Conservation (phyloP, 2,329 filamentous ascomycete genomes). For the Parastagonospora avenae region DNA sequence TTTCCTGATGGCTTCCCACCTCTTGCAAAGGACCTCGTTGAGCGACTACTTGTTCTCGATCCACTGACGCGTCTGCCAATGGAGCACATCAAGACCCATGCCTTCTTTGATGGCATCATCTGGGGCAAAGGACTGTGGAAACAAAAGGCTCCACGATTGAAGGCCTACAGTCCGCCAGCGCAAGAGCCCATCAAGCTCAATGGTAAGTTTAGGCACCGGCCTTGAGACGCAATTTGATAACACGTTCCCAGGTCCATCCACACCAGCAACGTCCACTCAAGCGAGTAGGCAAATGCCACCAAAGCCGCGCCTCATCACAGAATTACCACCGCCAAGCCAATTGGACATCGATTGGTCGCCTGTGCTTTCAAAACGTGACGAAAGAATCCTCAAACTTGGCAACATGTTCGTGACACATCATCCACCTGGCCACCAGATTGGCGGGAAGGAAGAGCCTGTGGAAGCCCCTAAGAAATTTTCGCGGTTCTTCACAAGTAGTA, state of each 20-base stretch:
- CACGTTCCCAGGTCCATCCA: slow-evolving; percentile 33
- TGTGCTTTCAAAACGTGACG: slow-evolving; percentile 86
- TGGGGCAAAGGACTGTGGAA: slow-evolving; percentile 90
- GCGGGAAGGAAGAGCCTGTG: slow-evolving; percentile 66
- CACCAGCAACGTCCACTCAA: slow-evolving; percentile 25
- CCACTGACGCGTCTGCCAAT: slow-evolving; percentile 83
- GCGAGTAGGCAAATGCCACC: slow-evolving; percentile 52
- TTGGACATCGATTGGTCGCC: slow-evolving; percentile 99
- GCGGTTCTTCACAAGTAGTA: slow-evolving; percentile 89
- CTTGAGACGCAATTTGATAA: slow-evolving; percentile 17
- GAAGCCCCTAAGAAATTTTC: slow-evolving; percentile 83
- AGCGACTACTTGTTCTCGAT: slow-evolving; percentile 87
- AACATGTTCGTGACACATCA: slow-evolving; percentile 85
- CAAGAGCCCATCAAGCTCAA: slow-evolving; percentile 67
- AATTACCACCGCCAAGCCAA: slow-evolving; percentile 94
- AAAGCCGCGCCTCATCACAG: slow-evolving; percentile 80
- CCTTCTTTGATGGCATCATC: slow-evolving; percentile 86
- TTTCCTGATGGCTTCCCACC: slow-evolving; percentile 89
- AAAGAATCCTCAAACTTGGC: slow-evolving; percentile 91
- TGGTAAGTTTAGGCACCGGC: slow-evolving; percentile 39
- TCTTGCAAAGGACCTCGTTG: slow-evolving; percentile 85
- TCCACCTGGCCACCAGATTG: slow-evolving; percentile 75
- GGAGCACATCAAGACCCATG: slow-evolving; percentile 95
- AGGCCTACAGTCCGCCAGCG: slow-evolving; percentile 77
- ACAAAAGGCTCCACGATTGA: slow-evolving; percentile 83